A percentile compares a stretch with the other conserved stretches of the same genome.
Evolutionary conservation across 257 asterid genomes (phyloP).

Genomic region (Knoxia roxburghii): DNA sequence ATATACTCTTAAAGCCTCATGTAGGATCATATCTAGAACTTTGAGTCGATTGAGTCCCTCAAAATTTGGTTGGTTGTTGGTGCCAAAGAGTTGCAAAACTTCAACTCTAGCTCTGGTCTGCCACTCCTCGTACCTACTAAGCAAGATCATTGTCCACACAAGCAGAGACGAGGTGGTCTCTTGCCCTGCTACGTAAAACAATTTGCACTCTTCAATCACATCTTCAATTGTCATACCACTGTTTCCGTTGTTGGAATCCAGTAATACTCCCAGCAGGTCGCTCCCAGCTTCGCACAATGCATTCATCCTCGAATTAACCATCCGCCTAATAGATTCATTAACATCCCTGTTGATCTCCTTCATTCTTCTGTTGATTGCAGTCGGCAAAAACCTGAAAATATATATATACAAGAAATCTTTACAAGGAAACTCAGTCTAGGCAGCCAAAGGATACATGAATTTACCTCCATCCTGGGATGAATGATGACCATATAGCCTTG

Average conservation of each 20-base stretch:
- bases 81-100: conserved; percentile 16
- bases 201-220: conserved; percentile 23
- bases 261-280: conserved; percentile 22
- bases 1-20: neutral
- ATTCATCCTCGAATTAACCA: conserved; percentile 13
- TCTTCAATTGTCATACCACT: conserved; percentile 11
- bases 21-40: neutral
- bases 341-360: conserved; percentile 12
- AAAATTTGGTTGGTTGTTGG: conserved; percentile 5
- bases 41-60: conserved; percentile 23
- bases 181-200: conserved; percentile 31
- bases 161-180: conserved; percentile 22
- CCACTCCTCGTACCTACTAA: conserved; percentile 21
- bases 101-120: conserved; percentile 26
- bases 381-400: conserved; percentile 15
- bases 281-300: conserved; percentile 8
- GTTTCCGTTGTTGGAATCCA: conserved; percentile 12
- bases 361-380: conserved; percentile 20
- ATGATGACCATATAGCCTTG: neutral
- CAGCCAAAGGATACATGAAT: too few relatives aligned
- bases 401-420: too few relatives aligned
- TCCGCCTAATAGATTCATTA: neutral
- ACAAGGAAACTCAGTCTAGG: too few relatives aligned
- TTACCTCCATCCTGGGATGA: neutral
- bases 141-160: conserved; percentile 26